phyloP scores from a whole-genome alignment of 2,329 filamentous ascomycete genomes.

The Colletotrichum abscissum region DNA sequence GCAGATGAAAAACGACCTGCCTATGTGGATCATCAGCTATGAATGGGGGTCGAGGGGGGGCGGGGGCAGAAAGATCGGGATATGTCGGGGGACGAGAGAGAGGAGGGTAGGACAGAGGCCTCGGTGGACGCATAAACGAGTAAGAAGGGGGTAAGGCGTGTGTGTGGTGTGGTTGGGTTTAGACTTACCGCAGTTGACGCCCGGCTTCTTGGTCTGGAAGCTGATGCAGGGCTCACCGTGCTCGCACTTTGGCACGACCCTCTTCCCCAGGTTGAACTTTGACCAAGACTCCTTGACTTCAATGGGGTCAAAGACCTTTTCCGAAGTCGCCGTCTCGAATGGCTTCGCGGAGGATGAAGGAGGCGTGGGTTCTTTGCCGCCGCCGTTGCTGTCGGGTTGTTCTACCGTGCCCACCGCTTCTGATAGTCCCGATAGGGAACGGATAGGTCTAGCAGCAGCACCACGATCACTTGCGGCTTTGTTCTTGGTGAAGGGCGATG shows the following conservation, averaged over 20 bases:
- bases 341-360: not conserved
- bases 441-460: not conserved
- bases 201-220: constrained; percentile 87
- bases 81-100: not conserved
- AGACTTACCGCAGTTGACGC: constrained; percentile 77
- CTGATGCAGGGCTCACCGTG: constrained; percentile 89
- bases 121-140: not conserved
- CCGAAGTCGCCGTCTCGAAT: constrained; percentile 37
- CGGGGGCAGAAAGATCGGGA: not conserved
- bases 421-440: constrained; percentile 4
- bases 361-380: not conserved
- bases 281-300: constrained; percentile 86
- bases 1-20: constrained; percentile 73
- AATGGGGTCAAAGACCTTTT: constrained; percentile 73
- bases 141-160: not conserved
- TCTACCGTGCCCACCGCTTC: not conserved
- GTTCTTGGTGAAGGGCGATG: not conserved
- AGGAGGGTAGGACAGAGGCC: not conserved
- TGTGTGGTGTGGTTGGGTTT: not conserved
- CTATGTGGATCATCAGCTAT: constrained; percentile 46
- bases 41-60: too few species aligned
- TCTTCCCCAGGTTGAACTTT: constrained; percentile 78
- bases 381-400: too few species aligned
- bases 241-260: constrained; percentile 82
- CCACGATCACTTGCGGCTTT: not conserved